Conservation (phyloP, 306 rosid genomes). For the Quillaja saponaria region DNA sequence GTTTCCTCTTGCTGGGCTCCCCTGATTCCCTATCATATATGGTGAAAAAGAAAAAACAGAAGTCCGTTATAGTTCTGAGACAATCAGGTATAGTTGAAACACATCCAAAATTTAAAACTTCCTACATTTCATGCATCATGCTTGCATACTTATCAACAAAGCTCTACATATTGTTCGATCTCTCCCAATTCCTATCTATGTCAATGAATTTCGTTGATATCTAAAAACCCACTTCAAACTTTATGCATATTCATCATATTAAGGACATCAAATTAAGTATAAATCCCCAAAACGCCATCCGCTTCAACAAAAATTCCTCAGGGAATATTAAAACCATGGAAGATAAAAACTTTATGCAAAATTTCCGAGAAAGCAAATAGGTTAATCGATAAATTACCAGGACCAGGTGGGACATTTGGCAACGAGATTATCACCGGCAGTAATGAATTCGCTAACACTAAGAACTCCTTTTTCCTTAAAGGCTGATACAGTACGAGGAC, state of each 20-base stretch:
- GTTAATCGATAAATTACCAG: conserved; percentile 49
- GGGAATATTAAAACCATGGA: too few relatives aligned
- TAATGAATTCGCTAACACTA: conserved; percentile 81
- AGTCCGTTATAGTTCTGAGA: neutral
- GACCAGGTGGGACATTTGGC: conserved; percentile 99
- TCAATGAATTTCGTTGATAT: neutral
- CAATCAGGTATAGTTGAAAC: neutral
- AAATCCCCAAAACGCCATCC: neutral
- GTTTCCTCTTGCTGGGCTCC: conserved; percentile 85
- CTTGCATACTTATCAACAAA: too few relatives aligned
- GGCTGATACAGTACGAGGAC: conserved; percentile 91
- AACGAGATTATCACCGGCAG: conserved; percentile 94
- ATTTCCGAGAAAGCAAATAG: neutral
- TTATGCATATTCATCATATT: neutral
- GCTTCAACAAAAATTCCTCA: neutral
- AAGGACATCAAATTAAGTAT: neutral
- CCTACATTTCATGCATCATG: neutral
- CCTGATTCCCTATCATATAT: conserved; percentile 79
- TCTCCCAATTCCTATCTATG: too few relatives aligned
- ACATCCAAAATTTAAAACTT: neutral
- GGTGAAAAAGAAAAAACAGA: neutral
- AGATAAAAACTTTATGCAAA: neutral
- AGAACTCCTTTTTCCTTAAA: conserved; percentile 99
- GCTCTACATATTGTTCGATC: too few relatives aligned
- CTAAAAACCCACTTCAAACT: neutral